Percentiles rank a stretch among this genome's conserved stretches.
Conservation (phyloP, 805 yeast genomes). For the Lachancea fermentati region DNA sequence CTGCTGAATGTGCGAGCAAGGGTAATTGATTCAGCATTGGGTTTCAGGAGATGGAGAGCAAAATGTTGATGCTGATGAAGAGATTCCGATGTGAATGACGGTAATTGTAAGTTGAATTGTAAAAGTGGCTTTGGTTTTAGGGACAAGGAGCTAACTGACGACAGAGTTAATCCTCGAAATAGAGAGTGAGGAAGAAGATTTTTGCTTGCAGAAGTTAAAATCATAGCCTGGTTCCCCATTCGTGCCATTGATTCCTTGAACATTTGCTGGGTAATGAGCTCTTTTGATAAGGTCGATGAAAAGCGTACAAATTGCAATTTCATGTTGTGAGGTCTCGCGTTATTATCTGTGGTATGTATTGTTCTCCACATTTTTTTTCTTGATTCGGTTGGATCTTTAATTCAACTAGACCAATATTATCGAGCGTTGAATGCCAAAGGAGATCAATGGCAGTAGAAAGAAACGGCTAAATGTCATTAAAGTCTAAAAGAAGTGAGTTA, state of each 20-base stretch:
- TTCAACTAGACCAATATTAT: neutral
- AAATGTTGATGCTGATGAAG: slow-evolving; percentile 53
- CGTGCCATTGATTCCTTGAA: slow-evolving; percentile 41
- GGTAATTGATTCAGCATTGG: slow-evolving; percentile 46
- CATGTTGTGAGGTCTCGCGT: slow-evolving; percentile 5
- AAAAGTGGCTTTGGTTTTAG: slow-evolving; percentile 71
- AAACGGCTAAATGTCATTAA: neutral
- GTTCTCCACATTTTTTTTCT: neutral
- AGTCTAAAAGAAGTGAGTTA: neutral
- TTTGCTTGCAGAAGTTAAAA: slow-evolving; percentile 47
- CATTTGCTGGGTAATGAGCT: slow-evolving; percentile 18
- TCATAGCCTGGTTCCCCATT: slow-evolving; percentile 50
- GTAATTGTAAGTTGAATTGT: slow-evolving; percentile 81
- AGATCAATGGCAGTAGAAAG: too few species aligned
- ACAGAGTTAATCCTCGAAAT: slow-evolving; percentile 67
- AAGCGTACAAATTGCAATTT: slow-evolving; percentile 9
- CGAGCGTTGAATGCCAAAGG: too few species aligned
- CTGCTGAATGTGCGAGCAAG: slow-evolving; percentile 66
- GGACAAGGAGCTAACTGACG: slow-evolving; percentile 80
- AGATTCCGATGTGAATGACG: slow-evolving; percentile 70
- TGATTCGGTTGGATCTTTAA: neutral
- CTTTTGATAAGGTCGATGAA: slow-evolving; percentile 12
- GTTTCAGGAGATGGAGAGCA: slow-evolving; percentile 73
- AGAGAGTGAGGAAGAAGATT: slow-evolving; percentile 16
- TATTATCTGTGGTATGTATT: neutral